Percentiles rank a stretch among this genome's conserved stretches.
These are phyloP conservation scores for Strigomonas culicis DNA, from an alignment of 208 protist genomes.

Conservation along the genomic window DNA sequence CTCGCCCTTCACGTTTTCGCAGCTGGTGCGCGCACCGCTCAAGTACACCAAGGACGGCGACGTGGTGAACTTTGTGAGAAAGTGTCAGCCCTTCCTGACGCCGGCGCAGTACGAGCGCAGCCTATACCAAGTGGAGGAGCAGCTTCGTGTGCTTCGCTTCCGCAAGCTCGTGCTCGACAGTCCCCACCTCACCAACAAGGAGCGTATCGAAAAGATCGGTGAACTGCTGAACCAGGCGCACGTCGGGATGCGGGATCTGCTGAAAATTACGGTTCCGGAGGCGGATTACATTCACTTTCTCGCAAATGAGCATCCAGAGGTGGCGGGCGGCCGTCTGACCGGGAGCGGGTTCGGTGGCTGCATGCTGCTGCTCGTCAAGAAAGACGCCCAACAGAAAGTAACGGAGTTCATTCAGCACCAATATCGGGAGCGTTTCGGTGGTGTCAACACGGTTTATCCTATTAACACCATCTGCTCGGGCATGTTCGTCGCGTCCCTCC, in stretches of 20 bases:
- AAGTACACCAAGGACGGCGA: conserved; percentile 46
- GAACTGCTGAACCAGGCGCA: conserved; percentile 64
- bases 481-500: conserved; percentile 44
- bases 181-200: conserved; percentile 27
- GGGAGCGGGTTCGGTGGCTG: conserved; percentile 91
- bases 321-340: conserved; percentile 84
- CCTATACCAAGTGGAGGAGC: conserved; percentile 67
- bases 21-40: conserved; percentile 55
- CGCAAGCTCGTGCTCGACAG: conserved; percentile 21
- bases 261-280: conserved; percentile 77
- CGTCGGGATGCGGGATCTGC: conserved; percentile 59
- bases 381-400: conserved; percentile 44
- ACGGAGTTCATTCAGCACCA: conserved; percentile 34
- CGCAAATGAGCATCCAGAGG: conserved; percentile 48
- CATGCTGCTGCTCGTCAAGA: conserved; percentile 61
- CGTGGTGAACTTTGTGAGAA: conserved; percentile 39
- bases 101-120: conserved; percentile 54
- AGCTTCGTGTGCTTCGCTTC: conserved; percentile 62
- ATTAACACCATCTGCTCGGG: conserved; percentile 45
- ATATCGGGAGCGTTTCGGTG: conserved; percentile 50
- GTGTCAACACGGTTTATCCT: conserved; percentile 51
- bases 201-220: conserved; percentile 47
- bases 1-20: conserved; percentile 56
- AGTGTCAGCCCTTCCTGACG: conserved; percentile 45
- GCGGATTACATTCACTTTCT: conserved; percentile 66